phyloP scores from a whole-genome alignment of 495 filamentous ascomycete species.

The Friedmanniomyces endolithicus region DNA sequence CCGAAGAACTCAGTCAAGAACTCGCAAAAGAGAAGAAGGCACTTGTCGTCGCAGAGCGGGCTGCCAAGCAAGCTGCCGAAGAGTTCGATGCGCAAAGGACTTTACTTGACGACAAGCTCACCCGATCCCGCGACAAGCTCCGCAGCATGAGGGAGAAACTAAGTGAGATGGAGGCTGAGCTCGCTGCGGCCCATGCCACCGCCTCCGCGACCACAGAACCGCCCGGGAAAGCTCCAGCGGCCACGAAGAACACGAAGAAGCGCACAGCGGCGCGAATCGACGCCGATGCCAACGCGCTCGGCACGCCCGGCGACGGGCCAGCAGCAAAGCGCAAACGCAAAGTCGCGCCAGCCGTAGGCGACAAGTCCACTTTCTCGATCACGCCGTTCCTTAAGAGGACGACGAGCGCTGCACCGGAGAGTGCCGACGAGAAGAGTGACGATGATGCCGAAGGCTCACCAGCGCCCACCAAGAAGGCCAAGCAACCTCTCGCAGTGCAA shows the following conservation, averaged over 20 bases:
- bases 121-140: constrained; percentile 54
- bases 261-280: constrained; percentile 32
- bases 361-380: constrained; percentile 85
- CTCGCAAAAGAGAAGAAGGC: constrained; percentile 35
- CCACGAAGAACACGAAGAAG: constrained; percentile 37
- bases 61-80: constrained; percentile 23
- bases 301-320: constrained; percentile 51
- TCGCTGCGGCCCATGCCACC: constrained; percentile 35
- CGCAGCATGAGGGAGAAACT: constrained; percentile 54
- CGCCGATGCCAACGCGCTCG: constrained; percentile 43
- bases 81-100: constrained; percentile 45
- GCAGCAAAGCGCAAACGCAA: constrained; percentile 32
- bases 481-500: constrained; percentile 19
- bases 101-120: constrained; percentile 53
- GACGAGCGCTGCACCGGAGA: constrained; percentile 40
- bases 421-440: constrained; percentile 25
- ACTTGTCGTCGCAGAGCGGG: constrained; percentile 32
- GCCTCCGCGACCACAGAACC: constrained; percentile 27
- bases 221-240: constrained; percentile 1
- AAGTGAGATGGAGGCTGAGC: constrained; percentile 41
- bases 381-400: constrained; percentile 84
- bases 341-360: constrained; percentile 41
- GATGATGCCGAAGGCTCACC: constrained; percentile 10
- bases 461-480: constrained; percentile 19
- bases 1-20: constrained; percentile 31